Base-by-base conservation (phyloP, 257 asterid genomes). In the Echium plantagineum region DNA sequence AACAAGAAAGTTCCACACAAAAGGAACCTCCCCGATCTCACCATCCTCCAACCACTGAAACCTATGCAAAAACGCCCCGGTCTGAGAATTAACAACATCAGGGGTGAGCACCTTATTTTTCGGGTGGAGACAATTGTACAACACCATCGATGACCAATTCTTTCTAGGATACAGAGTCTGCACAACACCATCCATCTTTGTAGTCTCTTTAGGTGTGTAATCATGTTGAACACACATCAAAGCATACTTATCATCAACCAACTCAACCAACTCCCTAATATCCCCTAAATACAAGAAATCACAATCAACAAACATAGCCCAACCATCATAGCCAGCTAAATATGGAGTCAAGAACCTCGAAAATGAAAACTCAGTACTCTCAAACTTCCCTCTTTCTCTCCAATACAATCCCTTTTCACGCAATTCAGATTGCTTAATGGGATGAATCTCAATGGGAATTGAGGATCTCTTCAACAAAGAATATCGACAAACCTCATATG, bases 101-200 rank as follows among this genome's bases (percentile, higher is more conserved):
- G 95, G 94, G 2, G 94, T 82, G 38, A 89, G 54, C 21, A 55
- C 60, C 72, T 58, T 73, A 31, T 84, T 89, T 70, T 89, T 89
- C 0, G 78, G 78, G 58, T 86, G 89, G 17, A 85, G 86, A 52
- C 94, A 89, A 55, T 89, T 89, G 65, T 89, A 89, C 61, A 89
- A 53, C 55, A 89, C 97, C 97, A 89, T 86, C 3, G 95, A 86
- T 46, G 97, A 89, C 97, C 97, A 89, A 61, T 89, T 89, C 94
- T 89, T 89, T 72, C 95, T 73, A 3, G 94, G 97, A 71, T 84
- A 89, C 48, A 86, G 69, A 0, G 91, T 85, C 22, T 86, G 97
- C 6, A 86, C 87, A 0, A 89, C 97, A 1, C 95, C 97, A 58
- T 89, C 94, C 94, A 89, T 89, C 58, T 89, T 89, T 1, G 94